Conservation (phyloP, 73 alveolate species). For the Paraurostyla sp. region DNA sequence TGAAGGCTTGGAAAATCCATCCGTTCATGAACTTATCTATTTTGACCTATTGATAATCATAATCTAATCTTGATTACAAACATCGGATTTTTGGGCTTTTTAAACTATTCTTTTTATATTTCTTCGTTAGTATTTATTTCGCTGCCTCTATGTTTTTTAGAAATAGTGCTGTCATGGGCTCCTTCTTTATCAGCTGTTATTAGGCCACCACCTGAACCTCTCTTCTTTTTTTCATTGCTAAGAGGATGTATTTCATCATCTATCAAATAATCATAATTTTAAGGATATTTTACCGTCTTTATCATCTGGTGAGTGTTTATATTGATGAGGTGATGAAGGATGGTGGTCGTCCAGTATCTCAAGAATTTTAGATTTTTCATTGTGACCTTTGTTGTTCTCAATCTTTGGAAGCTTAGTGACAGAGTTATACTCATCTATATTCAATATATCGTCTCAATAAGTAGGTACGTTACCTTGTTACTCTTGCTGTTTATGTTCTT, state of each 20-base stretch:
- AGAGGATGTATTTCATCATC: too few species aligned
- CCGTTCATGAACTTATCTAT: constrained; percentile 30
- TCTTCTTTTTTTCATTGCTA: background rate
- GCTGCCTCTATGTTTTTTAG: too few species aligned
- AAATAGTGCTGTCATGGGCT: too few species aligned
- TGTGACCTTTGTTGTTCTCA: background rate
- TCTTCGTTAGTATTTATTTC: too few species aligned
- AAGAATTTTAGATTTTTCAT: background rate
- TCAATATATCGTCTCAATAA: background rate
- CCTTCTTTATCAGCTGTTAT: background rate
- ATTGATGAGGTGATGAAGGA: background rate
- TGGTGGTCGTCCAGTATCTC: background rate
- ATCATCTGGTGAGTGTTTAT: background rate
- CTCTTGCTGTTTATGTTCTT: background rate
- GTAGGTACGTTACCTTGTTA: background rate
- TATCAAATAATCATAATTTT: too few species aligned
- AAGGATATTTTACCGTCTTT: background rate
- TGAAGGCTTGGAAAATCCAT: constrained; percentile 52
- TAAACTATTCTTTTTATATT: background rate
- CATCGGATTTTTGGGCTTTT: background rate
- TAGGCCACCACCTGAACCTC: background rate
- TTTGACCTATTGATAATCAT: constrained; percentile 11
- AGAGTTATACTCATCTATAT: background rate
- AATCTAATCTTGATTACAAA: background rate
- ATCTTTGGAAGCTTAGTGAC: constrained; percentile 6